phyloP scores from a whole-genome alignment of 192 early-diverging fungal genomes.

The Rhizophagus sp. region DNA sequence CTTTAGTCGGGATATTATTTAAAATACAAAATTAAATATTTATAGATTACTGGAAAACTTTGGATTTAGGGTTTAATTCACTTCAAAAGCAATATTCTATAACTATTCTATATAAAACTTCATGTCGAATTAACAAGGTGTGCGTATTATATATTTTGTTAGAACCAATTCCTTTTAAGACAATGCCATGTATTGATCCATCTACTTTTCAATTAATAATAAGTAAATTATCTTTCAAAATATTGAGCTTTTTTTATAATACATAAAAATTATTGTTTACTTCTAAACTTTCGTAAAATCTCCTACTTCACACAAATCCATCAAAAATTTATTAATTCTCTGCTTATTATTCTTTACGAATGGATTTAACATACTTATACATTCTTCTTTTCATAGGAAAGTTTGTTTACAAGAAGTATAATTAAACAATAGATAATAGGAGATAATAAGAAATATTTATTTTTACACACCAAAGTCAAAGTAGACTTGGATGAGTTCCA shows the following conservation, averaged over 20 bases:
- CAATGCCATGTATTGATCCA: conserved; percentile 97
- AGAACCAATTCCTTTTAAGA: conserved; percentile 90
- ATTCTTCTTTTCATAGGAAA: conserved; percentile 69
- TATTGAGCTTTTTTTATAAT: neutral
- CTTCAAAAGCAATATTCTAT: neutral
- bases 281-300: conserved; percentile 94
- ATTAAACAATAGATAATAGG: too few relatives aligned
- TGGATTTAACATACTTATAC: conserved; percentile 85
- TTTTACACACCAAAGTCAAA: too few relatives aligned
- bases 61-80: too few relatives aligned
- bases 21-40: too few relatives aligned
- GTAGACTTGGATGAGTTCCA: too few relatives aligned
- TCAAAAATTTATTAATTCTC: conserved; percentile 86
- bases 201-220: conserved; percentile 40
- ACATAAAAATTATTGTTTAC: conserved; percentile 13
- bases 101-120: conserved; percentile 50
- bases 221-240: neutral
- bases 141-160: conserved; percentile 95
- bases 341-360: conserved; percentile 88
- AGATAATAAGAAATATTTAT: too few relatives aligned
- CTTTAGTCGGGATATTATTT: too few relatives aligned
- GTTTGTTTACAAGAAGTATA: too few relatives aligned
- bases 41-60: too few relatives aligned
- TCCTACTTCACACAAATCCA: conserved; percentile 89
- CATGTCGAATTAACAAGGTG: conserved; percentile 76